Conservation (phyloP, 2,329 filamentous ascomycete species). For the Fusarium veterinarium region DNA sequence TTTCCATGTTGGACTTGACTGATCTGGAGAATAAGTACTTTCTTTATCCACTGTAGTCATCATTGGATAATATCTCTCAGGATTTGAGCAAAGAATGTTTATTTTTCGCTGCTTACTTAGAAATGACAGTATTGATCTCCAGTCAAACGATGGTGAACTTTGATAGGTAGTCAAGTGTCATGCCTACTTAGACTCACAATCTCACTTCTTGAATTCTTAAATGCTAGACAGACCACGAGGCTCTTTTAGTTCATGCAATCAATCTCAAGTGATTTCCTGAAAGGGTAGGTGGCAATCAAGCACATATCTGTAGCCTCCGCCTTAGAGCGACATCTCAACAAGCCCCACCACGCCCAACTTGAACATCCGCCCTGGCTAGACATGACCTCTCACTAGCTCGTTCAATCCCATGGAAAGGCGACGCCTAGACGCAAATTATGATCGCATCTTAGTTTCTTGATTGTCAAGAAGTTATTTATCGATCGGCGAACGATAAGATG, state of each 20-base stretch:
- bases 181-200: too few relatives aligned
- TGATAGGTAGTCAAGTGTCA: background rate
- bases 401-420: background rate
- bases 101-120: too few relatives aligned
- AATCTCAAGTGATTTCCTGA: background rate
- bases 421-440: accelerated
- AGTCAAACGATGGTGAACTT: background rate
- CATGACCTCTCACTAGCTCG: background rate
- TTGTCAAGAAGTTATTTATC: accelerated
- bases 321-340: conserved; percentile 16
- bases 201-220: accelerated
- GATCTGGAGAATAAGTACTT: conserved; percentile 38
- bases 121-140: accelerated
- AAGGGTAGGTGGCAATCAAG: background rate
- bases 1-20: conserved; percentile 36
- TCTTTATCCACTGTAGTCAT: background rate
- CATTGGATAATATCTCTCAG: accelerated
- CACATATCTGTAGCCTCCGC: conserved; percentile 25
- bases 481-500: background rate
- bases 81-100: accelerated
- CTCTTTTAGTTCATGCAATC: background rate
- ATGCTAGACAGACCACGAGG: too few relatives aligned
- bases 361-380: conserved; percentile 30
- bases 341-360: conserved; percentile 34
- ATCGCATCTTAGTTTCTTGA: accelerated